Conservation (phyloP, 1,284 basidiomycete genomes). For the Mycena sp. region DNA sequence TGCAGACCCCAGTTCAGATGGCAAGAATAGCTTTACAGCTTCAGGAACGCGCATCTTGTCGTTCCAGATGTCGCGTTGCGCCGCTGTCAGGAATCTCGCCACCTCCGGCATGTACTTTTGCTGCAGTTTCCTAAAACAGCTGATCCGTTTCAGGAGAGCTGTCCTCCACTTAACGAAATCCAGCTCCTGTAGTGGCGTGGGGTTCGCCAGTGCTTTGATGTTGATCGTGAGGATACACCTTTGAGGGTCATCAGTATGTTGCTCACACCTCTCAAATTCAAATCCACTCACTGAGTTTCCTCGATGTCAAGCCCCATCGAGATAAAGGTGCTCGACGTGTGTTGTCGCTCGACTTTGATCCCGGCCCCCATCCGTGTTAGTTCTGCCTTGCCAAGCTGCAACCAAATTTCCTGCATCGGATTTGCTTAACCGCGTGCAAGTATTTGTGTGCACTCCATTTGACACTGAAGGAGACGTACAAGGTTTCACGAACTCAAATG, state of each 20-base stretch:
- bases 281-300: conserved; percentile 9
- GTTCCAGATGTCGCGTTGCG: neutral
- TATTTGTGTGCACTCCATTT: neutral
- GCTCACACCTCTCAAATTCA: too few relatives aligned
- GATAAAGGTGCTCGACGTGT: neutral
- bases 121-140: conserved; percentile 9
- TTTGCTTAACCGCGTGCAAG: neutral
- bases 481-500: too few relatives aligned
- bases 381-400: conserved; percentile 4
- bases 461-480: neutral
- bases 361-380: neutral
- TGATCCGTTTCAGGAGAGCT: neutral
- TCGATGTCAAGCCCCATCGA: conserved; percentile 1
- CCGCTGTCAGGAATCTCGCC: neutral
- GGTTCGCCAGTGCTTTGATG: neutral
- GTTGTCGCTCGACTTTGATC: neutral
- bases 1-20: neutral
- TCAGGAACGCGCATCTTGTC: neutral
- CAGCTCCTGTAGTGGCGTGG: neutral
- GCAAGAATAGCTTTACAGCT: neutral
- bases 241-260: too few relatives aligned
- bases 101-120: conserved; percentile 8
- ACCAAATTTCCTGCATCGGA: conserved; percentile 2
- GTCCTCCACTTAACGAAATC: conserved; percentile 6
- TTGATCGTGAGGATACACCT: conserved; percentile 5